These are phyloP conservation scores for Leccinum uliginosum DNA, from an alignment of 768 basidiomycete genomes.

Conservation along the genomic window DNA sequence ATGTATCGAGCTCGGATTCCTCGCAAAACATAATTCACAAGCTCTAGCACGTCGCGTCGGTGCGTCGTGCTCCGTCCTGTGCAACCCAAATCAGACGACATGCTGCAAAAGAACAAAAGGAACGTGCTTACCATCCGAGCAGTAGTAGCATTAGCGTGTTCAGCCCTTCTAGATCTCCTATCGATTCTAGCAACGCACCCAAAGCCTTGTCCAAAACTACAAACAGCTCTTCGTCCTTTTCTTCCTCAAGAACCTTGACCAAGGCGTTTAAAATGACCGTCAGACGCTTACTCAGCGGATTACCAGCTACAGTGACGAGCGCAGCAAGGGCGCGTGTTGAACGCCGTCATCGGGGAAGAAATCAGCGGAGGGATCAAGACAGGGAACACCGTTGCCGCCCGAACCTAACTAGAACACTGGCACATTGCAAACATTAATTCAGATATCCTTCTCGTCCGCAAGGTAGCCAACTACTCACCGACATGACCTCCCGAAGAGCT, in stretches of 20 bases:
- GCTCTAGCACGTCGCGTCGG: conserved; percentile 73
- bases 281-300: conserved; percentile 80
- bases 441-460: not conserved
- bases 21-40: conserved; percentile 80
- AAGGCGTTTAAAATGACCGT: conserved; percentile 75
- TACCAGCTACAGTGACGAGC: conserved; percentile 90
- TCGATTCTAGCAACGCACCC: conserved; percentile 68
- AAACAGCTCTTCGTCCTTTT: conserved; percentile 63
- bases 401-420: conserved; percentile 53
- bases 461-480: conserved; percentile 44
- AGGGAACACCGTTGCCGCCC: conserved; percentile 94
- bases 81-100: not conserved
- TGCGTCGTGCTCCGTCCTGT: conserved; percentile 75
- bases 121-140: conserved; percentile 70
- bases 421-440: not conserved
- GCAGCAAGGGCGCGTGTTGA: conserved; percentile 93
- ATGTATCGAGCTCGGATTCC: conserved; percentile 73
- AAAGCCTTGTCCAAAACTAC: conserved; percentile 73
- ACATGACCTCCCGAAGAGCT: conserved; percentile 92
- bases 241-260: conserved; percentile 70
- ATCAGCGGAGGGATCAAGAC: conserved; percentile 93
- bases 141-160: conserved; percentile 86
- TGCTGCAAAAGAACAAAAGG: not conserved
- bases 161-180: conserved; percentile 82
- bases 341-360: conserved; percentile 84